These are phyloP conservation scores for Caryopteris hybrid DNA, from an alignment of 305 asterid genomes.

Conservation along the genomic window DNA sequence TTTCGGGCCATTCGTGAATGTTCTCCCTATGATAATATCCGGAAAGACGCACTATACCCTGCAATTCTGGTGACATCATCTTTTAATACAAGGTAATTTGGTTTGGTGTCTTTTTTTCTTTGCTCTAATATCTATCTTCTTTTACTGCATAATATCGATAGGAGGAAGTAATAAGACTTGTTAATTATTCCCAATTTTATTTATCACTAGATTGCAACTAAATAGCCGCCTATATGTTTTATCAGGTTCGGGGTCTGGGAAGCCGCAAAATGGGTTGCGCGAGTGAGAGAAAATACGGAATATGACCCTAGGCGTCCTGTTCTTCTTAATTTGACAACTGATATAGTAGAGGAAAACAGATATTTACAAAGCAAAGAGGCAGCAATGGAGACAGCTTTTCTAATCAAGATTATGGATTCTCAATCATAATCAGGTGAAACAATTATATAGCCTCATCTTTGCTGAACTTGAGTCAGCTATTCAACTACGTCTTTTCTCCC, in stretches of 20 bases:
- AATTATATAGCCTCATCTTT: background rate
- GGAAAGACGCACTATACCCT: conserved; percentile 54
- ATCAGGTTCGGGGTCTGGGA: conserved; percentile 98
- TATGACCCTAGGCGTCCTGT: conserved; percentile 76
- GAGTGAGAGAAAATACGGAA: conserved; percentile 65
- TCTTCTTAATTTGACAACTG: conserved; percentile 70
- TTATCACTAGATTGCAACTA: conserved; percentile 7
- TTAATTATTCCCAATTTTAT: background rate
- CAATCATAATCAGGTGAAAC: conserved; percentile 18
- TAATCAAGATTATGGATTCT: conserved; percentile 56
- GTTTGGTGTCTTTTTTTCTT: background rate
- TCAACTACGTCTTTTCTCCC: background rate
- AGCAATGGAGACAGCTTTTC: conserved; percentile 82
- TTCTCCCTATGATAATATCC: conserved; percentile 87
- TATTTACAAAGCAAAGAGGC: conserved; percentile 81
- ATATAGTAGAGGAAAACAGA: conserved; percentile 82
- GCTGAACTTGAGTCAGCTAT: background rate
- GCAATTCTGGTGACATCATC: conserved; percentile 82
- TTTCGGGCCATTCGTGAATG: conserved; percentile 77
- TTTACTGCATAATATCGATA: background rate
- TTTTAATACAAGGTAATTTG: conserved; percentile 64
- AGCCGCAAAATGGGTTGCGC: conserved; percentile 91
- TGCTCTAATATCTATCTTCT: background rate
- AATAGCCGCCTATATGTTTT: background rate
- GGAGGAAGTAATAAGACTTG: background rate